Evolutionary conservation across 352 stramenopile genomes (phyloP).

Genomic region (Globisporangium camurandrum): DNA sequence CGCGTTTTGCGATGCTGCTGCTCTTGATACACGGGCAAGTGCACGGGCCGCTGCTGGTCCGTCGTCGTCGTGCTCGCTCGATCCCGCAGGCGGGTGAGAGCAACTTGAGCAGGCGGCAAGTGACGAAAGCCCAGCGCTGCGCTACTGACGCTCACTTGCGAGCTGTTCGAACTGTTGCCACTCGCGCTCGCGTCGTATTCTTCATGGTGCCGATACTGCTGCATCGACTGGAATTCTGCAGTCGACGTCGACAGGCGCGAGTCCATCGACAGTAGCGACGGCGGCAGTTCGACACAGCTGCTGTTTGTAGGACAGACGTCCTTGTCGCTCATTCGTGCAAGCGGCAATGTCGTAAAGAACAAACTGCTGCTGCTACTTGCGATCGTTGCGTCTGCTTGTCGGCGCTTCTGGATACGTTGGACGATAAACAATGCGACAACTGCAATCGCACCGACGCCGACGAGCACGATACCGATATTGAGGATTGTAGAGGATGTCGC

Average conservation of each 20-base stretch:
- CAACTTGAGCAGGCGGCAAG: no score
- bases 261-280: slow-evolving; percentile 15
- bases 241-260: slow-evolving; percentile 2
- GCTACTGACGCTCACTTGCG: no score
- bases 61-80: no score
- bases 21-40: slow-evolving; percentile 9
- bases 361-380: slow-evolving; percentile 20
- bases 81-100: no score
- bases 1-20: background rate
- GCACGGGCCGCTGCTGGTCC: slow-evolving; percentile 3
- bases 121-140: no score
- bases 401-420: no score
- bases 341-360: slow-evolving; percentile 21
- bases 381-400: no score
- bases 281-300: no score
- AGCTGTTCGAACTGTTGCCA: slow-evolving; percentile 6
- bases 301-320: no score
- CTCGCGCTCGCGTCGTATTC: no score
- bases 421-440: slow-evolving; percentile 45
- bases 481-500: slow-evolving; percentile 21
- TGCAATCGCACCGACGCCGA: slow-evolving; percentile 27
- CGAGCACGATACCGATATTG: slow-evolving; percentile 42
- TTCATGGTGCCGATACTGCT: background rate
- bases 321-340: slow-evolving; percentile 17
- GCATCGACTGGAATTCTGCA: background rate